Evolutionary conservation across 495 filamentous ascomycete genomes (phyloP).

Genomic region (Penicillium ochrochloron): DNA sequence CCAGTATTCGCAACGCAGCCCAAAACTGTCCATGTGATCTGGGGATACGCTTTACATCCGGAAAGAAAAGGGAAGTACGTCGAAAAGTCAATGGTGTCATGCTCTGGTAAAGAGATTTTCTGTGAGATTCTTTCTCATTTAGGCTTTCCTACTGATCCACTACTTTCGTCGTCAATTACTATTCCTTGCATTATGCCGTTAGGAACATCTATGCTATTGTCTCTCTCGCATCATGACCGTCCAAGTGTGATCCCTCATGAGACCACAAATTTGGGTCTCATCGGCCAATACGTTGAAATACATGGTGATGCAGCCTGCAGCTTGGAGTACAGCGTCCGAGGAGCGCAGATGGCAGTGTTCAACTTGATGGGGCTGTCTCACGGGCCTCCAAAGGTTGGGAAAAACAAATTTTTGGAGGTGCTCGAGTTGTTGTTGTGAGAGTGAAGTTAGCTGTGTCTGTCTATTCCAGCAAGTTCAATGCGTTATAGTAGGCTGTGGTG

Average conservation of each 20-base stretch:
- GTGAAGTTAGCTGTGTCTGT: not conserved
- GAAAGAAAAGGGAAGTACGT: constrained; percentile 38
- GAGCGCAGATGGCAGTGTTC: constrained; percentile 48
- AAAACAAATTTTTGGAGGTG: constrained; percentile 6
- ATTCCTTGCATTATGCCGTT: constrained; percentile 45
- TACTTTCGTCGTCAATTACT: constrained; percentile 28
- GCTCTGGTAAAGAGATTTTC: constrained; percentile 47
- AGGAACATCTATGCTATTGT: constrained; percentile 35
- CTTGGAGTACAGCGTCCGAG: constrained; percentile 48
- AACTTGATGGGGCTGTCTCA: constrained; percentile 26
- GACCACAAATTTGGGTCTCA: constrained; percentile 42
- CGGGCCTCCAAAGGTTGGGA: constrained; percentile 1
- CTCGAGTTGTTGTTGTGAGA: constrained; percentile 1
- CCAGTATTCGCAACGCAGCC: constrained; percentile 46
- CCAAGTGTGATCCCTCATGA: constrained; percentile 43
- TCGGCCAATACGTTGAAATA: constrained; percentile 52
- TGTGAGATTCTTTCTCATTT: constrained; percentile 44
- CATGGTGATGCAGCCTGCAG: constrained; percentile 43
- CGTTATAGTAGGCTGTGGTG: not conserved
- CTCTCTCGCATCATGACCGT: constrained; percentile 35
- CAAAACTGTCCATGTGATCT: constrained; percentile 34
- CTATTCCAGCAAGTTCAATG: not conserved
- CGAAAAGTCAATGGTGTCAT: constrained; percentile 46
- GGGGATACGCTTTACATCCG: constrained; percentile 48
- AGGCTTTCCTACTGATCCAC: constrained; percentile 23